Percentiles rank a stretch among this genome's conserved stretches.
Evolutionary conservation across 1,284 basidiomycete species (phyloP).

Genomic region (Ceratobasidium theobromae): DNA sequence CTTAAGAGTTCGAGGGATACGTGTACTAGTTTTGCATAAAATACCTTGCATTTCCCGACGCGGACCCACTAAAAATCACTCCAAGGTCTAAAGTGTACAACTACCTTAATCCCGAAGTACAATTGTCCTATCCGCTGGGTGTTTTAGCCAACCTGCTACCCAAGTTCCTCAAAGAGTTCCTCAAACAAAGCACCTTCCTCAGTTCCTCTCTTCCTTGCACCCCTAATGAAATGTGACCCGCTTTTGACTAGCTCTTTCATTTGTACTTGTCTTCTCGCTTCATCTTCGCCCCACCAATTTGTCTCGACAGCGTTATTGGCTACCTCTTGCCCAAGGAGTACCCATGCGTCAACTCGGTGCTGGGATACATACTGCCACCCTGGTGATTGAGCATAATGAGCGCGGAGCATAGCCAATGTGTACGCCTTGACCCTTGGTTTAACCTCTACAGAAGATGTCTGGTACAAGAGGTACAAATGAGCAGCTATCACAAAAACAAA

Average conservation of each 20-base stretch:
- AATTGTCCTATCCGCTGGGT: too few relatives aligned
- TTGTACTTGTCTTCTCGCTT: background rate
- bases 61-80: too few relatives aligned
- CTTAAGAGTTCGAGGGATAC: background rate
- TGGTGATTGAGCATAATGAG: background rate
- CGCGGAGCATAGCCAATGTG: background rate
- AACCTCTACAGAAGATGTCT: background rate
- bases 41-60: background rate
- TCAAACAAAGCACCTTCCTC: background rate
- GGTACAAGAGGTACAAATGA: background rate
- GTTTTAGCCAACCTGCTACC: background rate
- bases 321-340: background rate
- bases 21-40: background rate
- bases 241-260: background rate
- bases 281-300: constrained; percentile 11
- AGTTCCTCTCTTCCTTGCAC: background rate
- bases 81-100: too few relatives aligned
- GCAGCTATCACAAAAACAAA: background rate
- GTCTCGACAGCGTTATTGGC: background rate
- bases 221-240: constrained; percentile 6
- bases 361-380: background rate
- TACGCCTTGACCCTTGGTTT: background rate
- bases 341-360: constrained; percentile 1
- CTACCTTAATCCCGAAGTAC: too few relatives aligned
- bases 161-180: background rate